phyloP scores from a whole-genome alignment of 306 rosid species.

The Prinsepia uniflora region DNA sequence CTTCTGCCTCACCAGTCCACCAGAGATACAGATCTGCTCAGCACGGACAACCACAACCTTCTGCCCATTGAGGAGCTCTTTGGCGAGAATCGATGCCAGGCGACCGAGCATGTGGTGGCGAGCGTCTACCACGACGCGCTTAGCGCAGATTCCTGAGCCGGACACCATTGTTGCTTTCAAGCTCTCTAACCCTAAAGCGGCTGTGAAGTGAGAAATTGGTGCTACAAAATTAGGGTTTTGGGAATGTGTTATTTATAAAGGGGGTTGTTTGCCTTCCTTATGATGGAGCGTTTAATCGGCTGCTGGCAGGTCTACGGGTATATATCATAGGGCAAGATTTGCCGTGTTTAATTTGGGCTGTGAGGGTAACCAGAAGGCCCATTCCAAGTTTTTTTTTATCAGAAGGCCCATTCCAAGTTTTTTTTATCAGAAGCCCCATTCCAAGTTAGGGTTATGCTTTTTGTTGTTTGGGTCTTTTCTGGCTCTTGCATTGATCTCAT shows the following conservation, averaged over 20 bases:
- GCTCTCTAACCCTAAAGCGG: slow-evolving; percentile 14
- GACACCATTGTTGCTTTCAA: slow-evolving; percentile 45
- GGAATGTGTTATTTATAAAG: not conserved
- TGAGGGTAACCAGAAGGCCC: not conserved
- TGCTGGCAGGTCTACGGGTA: not conserved
- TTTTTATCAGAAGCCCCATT: not conserved
- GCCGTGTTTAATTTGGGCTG: not conserved
- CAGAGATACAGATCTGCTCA: slow-evolving; percentile 72
- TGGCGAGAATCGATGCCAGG: slow-evolving; percentile 54
- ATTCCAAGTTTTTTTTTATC: not conserved
- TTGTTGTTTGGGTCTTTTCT: too few species aligned
- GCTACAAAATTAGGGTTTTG: slow-evolving; percentile 10
- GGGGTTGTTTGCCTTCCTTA: not conserved
- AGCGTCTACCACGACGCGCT: slow-evolving; percentile 72
- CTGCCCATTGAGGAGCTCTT: slow-evolving; percentile 73
- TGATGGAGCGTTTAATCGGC: not conserved
- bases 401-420: not conserved
- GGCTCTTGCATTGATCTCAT: too few species aligned
- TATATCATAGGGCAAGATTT: not conserved
- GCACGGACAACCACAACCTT: slow-evolving; percentile 57
- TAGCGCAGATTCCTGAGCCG: slow-evolving; percentile 64
- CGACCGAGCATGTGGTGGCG: slow-evolving; percentile 82
- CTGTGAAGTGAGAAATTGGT: slow-evolving; percentile 6
- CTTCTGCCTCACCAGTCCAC: slow-evolving; percentile 67
- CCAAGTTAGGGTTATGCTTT: not conserved